A percentile compares a stretch with the other conserved stretches of the same genome.
Evolutionary conservation across 139 green algal species (phyloP).

Genomic region (Haematococcus sp.): DNA sequence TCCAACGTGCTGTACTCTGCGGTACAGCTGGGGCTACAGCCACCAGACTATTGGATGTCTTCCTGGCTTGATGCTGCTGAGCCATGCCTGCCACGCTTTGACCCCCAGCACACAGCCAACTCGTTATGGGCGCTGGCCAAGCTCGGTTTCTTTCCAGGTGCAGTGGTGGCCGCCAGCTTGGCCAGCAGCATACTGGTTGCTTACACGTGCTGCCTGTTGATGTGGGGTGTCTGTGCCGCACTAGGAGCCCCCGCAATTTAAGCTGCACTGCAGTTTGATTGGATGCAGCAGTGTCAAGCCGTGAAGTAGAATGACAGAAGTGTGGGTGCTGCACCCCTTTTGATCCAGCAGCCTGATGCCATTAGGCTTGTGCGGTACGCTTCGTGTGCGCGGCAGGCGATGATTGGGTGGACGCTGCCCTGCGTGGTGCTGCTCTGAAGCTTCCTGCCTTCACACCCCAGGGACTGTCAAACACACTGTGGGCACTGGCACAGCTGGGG

Average conservation of each 20-base stretch:
- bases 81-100: constrained; percentile 10
- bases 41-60: not conserved
- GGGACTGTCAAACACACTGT: constrained; percentile 11
- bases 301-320: too few species aligned
- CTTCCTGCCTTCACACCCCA: constrained; percentile 9
- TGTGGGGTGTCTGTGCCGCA: too few species aligned
- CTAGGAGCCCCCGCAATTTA: too few species aligned
- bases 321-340: too few species aligned
- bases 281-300: too few species aligned
- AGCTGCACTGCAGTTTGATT: too few species aligned
- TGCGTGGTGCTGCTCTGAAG: not conserved
- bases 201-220: not conserved
- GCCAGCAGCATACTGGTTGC: not conserved
- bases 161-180: constrained; percentile 1
- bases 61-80: not conserved
- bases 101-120: constrained; percentile 38
- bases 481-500: constrained; percentile 1
- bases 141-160: constrained; percentile 24
- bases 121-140: constrained; percentile 30
- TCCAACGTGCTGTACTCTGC: too few species aligned
- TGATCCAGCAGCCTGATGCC: too few species aligned
- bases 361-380: not conserved
- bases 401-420: not conserved
- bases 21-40: not conserved
- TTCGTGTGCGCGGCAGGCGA: not conserved